These are phyloP conservation scores for Rhododendron ovatum DNA, from an alignment of 148 eudicot genomes.

Conservation along the genomic window DNA sequence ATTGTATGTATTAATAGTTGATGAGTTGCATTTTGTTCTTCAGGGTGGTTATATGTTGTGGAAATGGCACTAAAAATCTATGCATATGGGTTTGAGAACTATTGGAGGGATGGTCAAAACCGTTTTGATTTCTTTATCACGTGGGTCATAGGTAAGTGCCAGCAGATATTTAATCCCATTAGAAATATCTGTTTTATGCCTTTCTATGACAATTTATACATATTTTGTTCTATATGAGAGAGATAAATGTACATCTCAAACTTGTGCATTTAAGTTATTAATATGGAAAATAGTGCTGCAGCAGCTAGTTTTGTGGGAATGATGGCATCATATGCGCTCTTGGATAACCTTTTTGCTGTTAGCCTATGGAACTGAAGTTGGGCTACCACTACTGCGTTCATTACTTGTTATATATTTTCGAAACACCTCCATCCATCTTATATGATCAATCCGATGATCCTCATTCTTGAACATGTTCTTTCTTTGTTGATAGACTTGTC, in stretches of 20 bases:
- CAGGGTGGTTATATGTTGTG: slow-evolving; percentile 93
- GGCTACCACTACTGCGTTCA: neutral
- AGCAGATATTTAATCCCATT: neutral
- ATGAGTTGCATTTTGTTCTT: slow-evolving; percentile 3
- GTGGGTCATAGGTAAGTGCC: slow-evolving; percentile 74
- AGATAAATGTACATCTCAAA: neutral
- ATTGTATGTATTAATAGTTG: neutral
- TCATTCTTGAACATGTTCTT: neutral
- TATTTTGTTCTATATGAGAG: neutral
- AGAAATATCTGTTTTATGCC: neutral
- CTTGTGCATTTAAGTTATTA: neutral
- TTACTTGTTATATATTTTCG: neutral
- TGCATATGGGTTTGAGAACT: slow-evolving; percentile 79
- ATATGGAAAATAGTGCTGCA: neutral
- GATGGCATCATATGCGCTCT: neutral
- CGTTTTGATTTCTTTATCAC: slow-evolving; percentile 88
- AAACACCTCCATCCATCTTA: neutral
- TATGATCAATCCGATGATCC: neutral
- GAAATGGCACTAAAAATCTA: slow-evolving; percentile 88
- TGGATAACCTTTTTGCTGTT: neutral
- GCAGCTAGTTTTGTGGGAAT: neutral
- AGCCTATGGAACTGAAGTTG: neutral
- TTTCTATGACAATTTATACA: neutral
- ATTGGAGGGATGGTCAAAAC: slow-evolving; percentile 96
- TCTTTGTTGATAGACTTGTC: neutral